These are phyloP conservation scores for Russula brevipes DNA, from an alignment of 768 basidiomycete species.

Conservation along the genomic window DNA sequence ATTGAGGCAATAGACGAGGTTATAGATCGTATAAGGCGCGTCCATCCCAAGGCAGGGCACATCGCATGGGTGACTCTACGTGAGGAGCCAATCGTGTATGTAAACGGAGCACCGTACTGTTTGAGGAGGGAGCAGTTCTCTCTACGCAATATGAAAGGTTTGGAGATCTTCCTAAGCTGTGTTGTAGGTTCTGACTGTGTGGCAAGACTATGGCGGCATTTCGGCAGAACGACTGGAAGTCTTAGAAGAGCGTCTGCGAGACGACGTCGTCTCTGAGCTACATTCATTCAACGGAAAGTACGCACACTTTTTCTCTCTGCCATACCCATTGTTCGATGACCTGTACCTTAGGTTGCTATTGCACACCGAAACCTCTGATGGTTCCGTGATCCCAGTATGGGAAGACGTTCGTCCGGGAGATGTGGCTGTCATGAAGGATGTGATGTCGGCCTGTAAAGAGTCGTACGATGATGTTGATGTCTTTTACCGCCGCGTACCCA, in stretches of 20 bases:
- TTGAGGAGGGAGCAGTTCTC: constrained; percentile 79
- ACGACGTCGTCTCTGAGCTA: constrained; percentile 83
- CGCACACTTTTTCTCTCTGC: constrained; percentile 18
- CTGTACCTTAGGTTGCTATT: constrained; percentile 58
- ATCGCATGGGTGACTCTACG: constrained; percentile 92
- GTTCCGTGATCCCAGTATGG: constrained; percentile 90
- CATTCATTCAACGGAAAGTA: constrained; percentile 78
- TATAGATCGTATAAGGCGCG: constrained; percentile 53
- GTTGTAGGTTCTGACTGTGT: constrained; percentile 6
- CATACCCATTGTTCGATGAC: background rate
- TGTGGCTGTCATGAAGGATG: constrained; percentile 79
- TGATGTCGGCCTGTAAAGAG: constrained; percentile 62
- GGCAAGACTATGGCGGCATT: constrained; percentile 87
- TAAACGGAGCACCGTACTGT: constrained; percentile 92
- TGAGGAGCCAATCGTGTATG: constrained; percentile 86
- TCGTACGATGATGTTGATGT: constrained; percentile 53
- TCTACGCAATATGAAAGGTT: constrained; percentile 91
- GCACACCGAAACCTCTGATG: constrained; percentile 84
- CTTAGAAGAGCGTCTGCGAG: constrained; percentile 82
- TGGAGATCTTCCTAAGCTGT: background rate
- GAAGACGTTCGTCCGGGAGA: constrained; percentile 72
- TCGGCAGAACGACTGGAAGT: constrained; percentile 84
- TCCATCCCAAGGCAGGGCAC: constrained; percentile 54
- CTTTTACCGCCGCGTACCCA: constrained; percentile 79
- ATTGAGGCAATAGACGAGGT: constrained; percentile 82